Evolutionary conservation across 2,329 filamentous ascomycete genomes (phyloP).

Genomic region (Rhynchosporium graminicola): DNA sequence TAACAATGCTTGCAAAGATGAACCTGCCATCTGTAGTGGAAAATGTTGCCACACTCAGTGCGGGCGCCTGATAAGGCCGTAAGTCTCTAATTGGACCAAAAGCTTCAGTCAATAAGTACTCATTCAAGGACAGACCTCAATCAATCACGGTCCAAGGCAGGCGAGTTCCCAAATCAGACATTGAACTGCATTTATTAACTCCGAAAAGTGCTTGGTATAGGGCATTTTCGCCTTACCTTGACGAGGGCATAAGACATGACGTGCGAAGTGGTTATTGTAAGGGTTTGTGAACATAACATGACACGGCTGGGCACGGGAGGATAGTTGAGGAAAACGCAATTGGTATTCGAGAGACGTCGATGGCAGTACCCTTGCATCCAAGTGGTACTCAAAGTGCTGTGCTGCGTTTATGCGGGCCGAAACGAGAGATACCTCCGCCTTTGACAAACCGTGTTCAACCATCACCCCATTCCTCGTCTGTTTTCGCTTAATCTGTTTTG

Average conservation of each 20-base stretch:
- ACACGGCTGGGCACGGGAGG: no score
- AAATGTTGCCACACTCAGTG: background rate
- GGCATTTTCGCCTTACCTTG: no score
- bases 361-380: background rate
- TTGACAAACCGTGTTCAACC: no score
- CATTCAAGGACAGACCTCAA: background rate
- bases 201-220: background rate
- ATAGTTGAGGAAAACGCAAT: background rate
- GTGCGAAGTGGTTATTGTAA: no score
- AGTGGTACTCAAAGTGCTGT: background rate
- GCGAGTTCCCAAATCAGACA: background rate
- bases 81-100: background rate
- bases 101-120: background rate
- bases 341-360: background rate
- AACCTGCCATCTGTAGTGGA: background rate
- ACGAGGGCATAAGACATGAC: no score
- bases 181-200: background rate
- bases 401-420: background rate
- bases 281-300: no score
- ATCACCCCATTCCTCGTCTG: background rate
- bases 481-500: background rate
- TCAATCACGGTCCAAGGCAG: background rate
- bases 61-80: background rate
- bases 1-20: background rate
- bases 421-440: no score